Evolutionary conservation across 208 protist species (phyloP).

Genomic region (Lotmaria passim): DNA sequence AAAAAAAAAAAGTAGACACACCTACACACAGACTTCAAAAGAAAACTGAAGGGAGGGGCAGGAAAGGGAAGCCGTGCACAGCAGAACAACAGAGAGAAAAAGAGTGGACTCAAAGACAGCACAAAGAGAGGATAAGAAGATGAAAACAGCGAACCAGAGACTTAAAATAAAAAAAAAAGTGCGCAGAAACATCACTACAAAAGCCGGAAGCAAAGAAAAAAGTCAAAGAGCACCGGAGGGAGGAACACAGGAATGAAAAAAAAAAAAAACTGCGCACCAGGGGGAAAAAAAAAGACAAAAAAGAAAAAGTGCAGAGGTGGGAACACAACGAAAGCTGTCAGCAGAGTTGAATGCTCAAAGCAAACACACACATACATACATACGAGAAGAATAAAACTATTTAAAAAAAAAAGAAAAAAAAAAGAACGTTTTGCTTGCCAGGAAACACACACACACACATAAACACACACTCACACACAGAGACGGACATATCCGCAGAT

Average conservation of each 20-base stretch:
- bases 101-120: neutral
- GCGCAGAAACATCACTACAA: neutral
- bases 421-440: neutral
- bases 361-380: neutral
- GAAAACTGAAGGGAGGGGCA: no score
- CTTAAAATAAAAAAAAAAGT: constrained; percentile 5
- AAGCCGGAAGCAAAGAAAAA: neutral
- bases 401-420: neutral
- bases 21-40: no score
- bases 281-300: neutral
- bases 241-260: neutral
- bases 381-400: neutral
- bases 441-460: neutral
- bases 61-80: no score
- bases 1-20: no score
- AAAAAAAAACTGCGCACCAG: neutral
- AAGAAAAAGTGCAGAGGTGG: neutral
- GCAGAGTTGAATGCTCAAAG: neutral
- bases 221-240: constrained; percentile 2
- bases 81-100: no score
- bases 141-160: neutral
- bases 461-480: neutral
- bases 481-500: neutral
- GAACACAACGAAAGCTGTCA: neutral
- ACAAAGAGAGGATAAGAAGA: neutral